Evolutionary conservation across 345 rosid species (phyloP), one percentile per base, ranked within the genome.

Genomic region (Mercurialis annua): DNA sequence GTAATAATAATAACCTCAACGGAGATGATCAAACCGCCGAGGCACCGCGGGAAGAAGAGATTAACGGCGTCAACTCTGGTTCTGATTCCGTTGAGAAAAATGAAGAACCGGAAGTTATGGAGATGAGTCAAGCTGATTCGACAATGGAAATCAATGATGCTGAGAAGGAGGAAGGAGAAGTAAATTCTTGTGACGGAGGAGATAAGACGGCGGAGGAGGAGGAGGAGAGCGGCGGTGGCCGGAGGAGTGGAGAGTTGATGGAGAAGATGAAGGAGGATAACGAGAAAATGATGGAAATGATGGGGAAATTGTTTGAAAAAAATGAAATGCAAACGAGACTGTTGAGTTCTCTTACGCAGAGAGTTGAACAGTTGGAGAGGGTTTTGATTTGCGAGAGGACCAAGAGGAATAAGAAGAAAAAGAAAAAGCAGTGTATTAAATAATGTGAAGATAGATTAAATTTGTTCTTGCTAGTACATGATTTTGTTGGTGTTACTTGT

Each of bases 331-430:
- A 88, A 64, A 78, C 76, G 0, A 71, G 54, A 76, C 1, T 88
- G 65, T 33, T 88, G 47, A 68, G 71, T 21, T 67, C 81, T 1
- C 72, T 84, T 51, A 73, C 85, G 2, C 83, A 65, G 8, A 81
- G 89, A 67, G 89, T 88, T 44, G 87, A 73, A 79, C 81, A 36
- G 75, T 59, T 88, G 20, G 94, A 86, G 81, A 82, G 65, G 72
- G 88, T 83, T 4, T 77, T 78, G n/a, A 6, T 72, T 58, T 82
- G 76, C 29, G 84, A 85, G 33, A 78, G 65, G 76, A 64, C 77
- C 30, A 66, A 80, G 73, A 78, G 73, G 71, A 74, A 38, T 29
- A 79, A 71, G 82, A 81, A 75, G 79, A 80, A 53, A 75, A 78
- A 62, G 62, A 46, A 56, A n/a, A n/a, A n/a, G n/a, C n/a, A n/a